Conservation (phyloP, 164 flowering plant genomes). For the Cinnamomum chago region DNA sequence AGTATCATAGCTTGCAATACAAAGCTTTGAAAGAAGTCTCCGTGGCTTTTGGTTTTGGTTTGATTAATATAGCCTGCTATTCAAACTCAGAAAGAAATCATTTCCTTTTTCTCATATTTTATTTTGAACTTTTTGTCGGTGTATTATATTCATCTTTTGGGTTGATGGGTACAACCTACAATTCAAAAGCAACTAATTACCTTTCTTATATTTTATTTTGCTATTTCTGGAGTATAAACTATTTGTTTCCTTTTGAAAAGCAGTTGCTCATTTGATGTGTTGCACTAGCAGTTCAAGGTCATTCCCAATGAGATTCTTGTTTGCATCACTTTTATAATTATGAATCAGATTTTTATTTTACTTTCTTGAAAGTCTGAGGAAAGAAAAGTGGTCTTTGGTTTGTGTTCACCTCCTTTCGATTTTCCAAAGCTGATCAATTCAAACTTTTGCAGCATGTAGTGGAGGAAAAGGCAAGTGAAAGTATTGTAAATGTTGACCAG, state of each 20-base stretch:
- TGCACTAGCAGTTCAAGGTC: background rate
- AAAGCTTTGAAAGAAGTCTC: no score
- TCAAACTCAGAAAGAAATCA: background rate
- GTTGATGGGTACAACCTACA: background rate
- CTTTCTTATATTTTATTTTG: no score
- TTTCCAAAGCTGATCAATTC: background rate
- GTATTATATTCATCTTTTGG: background rate
- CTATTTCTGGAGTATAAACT: background rate
- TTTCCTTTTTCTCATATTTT: no score
- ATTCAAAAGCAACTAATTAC: background rate
- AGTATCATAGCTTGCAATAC: background rate
- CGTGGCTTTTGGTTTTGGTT: background rate
- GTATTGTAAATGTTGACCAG: background rate
- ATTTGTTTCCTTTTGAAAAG: background rate
- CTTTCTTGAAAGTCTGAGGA: background rate
- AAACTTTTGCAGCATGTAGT: conserved; percentile 2
- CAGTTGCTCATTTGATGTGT: background rate
- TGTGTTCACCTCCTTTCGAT: background rate
- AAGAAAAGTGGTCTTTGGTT: background rate
- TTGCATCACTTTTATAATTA: background rate
- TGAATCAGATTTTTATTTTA: background rate
- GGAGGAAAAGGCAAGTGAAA: conserved; percentile 1
- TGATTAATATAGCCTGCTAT: background rate
- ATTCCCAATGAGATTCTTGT: background rate
- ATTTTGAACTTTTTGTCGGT: background rate